These are phyloP conservation scores for Incumbomyces lentus DNA, from an alignment of 2,329 filamentous ascomycete species.

Conservation along the genomic window DNA sequence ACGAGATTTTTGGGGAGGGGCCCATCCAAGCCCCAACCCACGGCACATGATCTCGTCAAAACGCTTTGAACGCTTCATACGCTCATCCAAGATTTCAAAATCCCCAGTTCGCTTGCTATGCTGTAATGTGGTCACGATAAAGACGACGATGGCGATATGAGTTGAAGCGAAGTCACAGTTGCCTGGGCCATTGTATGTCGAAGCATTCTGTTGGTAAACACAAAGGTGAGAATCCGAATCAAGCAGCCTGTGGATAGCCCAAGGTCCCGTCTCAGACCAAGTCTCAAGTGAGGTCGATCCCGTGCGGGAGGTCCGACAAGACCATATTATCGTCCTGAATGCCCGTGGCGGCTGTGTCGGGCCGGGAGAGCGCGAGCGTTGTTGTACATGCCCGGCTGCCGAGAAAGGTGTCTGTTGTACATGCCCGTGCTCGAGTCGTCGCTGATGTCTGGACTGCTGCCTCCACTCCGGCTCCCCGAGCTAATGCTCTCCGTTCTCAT, in stretches of 20 bases:
- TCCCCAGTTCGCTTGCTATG: conserved; percentile 7
- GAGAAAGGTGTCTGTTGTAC: conserved; percentile 7
- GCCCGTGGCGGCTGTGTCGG: neutral
- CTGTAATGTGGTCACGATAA: neutral
- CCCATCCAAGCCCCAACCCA: neutral
- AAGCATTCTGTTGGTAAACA: neutral
- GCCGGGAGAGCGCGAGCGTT: conserved; percentile 2
- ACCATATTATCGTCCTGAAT: neutral
- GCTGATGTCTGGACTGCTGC: conserved; percentile 18
- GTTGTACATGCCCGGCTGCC: conserved; percentile 11
- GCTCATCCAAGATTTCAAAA: neutral
- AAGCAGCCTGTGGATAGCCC: neutral
- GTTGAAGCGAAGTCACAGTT: neutral
- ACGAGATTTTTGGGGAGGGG: neutral
- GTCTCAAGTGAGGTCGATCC: neutral
- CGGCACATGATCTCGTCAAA: neutral
- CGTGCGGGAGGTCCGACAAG: neutral
- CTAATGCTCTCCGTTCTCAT: conserved; percentile 13
- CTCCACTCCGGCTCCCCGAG: conserved; percentile 15
- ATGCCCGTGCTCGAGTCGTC: conserved; percentile 12
- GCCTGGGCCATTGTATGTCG: conserved; percentile 2
- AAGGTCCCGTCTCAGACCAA: neutral
- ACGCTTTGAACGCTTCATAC: neutral
- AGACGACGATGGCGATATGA: too few species aligned
- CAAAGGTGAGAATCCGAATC: neutral